Base-by-base conservation (phyloP, 495 filamentous ascomycete species). In the Neurospora sp. region DNA sequence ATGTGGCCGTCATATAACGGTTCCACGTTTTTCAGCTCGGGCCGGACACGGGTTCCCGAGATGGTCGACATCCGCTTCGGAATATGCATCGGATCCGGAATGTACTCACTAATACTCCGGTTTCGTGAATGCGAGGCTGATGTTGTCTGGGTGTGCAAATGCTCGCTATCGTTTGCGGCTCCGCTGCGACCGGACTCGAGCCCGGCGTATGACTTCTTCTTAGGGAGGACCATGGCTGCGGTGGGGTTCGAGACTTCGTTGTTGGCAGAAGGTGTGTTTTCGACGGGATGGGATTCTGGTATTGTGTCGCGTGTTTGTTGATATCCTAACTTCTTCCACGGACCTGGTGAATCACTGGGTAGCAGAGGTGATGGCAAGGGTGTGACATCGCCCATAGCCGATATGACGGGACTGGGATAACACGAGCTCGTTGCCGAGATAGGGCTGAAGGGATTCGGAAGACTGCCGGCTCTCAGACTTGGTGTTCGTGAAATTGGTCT, bases 341-440 rank as follows among this genome's bases (percentile, higher is more conserved):
- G 90, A 6, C 87, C 88, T n/a, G 95, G 92, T 9, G 92, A 93
- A 62, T 91, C 90, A 74, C 84, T 84, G 9, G 87, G 87, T 73
- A 93, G 84, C 46, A 98, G 87, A 9, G 96, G 96, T 6, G 96
- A 98, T 12, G 96, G 96, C 31, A 99, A 82, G 71, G 96, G 96
- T 5, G 96, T 99, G 73, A 99, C 90, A 78, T 97, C 93, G 46
- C 89, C 88, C 89, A 97, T 91, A 23, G 94, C 93, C 73, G 90
- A 89, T 46, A 97, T 86, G 73, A 91, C 89, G 3, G 94, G 94
- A 46, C 84, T 86, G 35, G 84, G 77, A 71, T 83, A 83, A 46
- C 78, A 74, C 0, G 85, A 86, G 76, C 83, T 86, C 23, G 84
- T 76, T 12, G 82, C 82, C 49, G 85, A 86, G 10, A 75, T 54